Evolutionary conservation across 1,284 basidiomycete genomes (phyloP).

Genomic region (Marasmius sp.): DNA sequence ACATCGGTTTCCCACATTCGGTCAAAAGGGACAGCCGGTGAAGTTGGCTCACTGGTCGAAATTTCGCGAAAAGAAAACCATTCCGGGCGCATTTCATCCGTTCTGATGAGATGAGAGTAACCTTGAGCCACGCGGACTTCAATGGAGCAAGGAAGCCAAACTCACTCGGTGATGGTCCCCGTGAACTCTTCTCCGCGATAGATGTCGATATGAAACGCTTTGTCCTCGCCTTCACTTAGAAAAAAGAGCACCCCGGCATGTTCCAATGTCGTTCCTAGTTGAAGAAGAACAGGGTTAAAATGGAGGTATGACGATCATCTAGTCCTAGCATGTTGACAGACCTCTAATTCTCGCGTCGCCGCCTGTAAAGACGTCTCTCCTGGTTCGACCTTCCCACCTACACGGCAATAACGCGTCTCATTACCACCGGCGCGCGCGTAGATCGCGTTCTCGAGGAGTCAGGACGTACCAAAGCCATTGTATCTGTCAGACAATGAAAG

Average conservation of each 20-base stretch:
- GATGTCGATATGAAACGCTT: constrained; percentile 67
- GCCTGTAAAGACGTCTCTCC: constrained; percentile 61
- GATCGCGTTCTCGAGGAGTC: neutral
- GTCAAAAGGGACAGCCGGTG: constrained; percentile 47
- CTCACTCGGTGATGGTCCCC: constrained; percentile 63
- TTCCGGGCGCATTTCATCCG: constrained; percentile 69
- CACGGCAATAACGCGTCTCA: neutral
- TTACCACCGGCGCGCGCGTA: neutral
- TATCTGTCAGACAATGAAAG: constrained; percentile 38
- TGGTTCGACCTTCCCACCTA: constrained; percentile 67
- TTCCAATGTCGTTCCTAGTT: constrained; percentile 63
- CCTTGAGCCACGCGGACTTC: neutral
- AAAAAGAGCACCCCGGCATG: constrained; percentile 66
- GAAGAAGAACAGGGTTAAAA: neutral
- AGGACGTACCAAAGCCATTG: constrained; percentile 64
- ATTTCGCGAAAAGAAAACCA: constrained; percentile 52
- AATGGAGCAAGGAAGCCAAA: neutral
- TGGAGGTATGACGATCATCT: neutral
- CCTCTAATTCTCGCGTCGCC: constrained; percentile 65
- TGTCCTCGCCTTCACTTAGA: constrained; percentile 45
- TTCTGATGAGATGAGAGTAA: constrained; percentile 32
- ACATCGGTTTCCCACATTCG: constrained; percentile 67
- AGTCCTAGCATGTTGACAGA: constrained; percentile 20
- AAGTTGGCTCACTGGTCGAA: constrained; percentile 6
- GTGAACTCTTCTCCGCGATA: constrained; percentile 56